phyloP scores from a whole-genome alignment of 306 rosid species.

The Mimosa bimucronata region DNA sequence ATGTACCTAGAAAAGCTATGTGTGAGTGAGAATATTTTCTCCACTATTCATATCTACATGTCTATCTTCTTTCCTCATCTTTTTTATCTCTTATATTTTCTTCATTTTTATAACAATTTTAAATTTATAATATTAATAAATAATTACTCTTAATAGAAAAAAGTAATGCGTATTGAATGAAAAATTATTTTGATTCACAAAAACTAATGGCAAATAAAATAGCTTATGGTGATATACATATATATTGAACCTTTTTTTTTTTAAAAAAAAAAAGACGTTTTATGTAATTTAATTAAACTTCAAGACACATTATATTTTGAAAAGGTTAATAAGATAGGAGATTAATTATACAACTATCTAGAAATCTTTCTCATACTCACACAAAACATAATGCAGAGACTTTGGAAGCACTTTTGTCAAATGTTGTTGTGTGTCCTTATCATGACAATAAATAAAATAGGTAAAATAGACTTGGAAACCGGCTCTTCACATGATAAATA shows the following conservation, averaged over 20 bases:
- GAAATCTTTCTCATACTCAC: too few relatives aligned
- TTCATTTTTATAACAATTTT: too few relatives aligned
- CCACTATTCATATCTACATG: too few relatives aligned
- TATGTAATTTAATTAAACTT: neutral
- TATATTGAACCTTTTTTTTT: too few relatives aligned
- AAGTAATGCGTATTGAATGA: neutral
- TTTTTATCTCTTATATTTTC: too few relatives aligned
- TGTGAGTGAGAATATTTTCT: too few relatives aligned
- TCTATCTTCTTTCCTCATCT: too few relatives aligned
- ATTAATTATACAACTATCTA: neutral
- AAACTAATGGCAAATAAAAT: neutral
- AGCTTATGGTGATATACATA: too few relatives aligned
- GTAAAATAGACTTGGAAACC: neutral
- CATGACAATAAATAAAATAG: neutral
- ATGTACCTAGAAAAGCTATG: too few relatives aligned
- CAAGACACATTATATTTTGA: neutral
- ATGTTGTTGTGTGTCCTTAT: neutral
- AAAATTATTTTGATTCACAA: neutral
- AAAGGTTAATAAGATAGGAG: neutral
- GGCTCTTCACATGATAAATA: constrained; percentile 8
- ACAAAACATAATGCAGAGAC: neutral
- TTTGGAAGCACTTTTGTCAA: neutral
- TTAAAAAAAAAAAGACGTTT: too few relatives aligned
- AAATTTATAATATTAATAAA: neutral
- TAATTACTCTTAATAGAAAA: neutral